These are phyloP conservation scores for Crithidia expoeki DNA, from an alignment of 208 protist species.

Conservation along the genomic window DNA sequence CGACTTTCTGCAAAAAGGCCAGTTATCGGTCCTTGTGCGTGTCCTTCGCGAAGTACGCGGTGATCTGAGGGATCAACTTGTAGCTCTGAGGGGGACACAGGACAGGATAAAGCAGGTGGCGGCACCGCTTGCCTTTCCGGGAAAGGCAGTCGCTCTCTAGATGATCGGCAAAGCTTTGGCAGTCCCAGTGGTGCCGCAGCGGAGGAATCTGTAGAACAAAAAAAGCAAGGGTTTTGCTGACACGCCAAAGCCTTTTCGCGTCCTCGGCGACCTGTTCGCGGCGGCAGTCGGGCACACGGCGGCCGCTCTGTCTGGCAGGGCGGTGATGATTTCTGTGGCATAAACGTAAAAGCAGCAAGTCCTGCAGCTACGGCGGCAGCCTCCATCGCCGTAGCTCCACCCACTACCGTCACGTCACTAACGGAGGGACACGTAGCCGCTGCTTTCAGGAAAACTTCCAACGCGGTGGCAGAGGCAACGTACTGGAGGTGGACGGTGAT, in stretches of 20 bases:
- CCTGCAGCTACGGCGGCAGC: conserved; percentile 46
- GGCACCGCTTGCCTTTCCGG: neutral
- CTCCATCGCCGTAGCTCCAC: conserved; percentile 55
- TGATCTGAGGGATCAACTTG: too few species aligned
- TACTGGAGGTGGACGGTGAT: conserved; percentile 59
- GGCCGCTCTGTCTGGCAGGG: neutral
- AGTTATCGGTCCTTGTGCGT: too few species aligned
- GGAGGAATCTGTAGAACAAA: neutral
- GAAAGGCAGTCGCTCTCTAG: neutral
- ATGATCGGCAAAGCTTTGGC: neutral
- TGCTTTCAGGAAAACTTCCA: conserved; percentile 51
- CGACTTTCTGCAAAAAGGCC: too few species aligned
- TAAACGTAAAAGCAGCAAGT: conserved; percentile 44
- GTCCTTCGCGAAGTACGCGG: too few species aligned
- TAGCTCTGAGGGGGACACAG: neutral
- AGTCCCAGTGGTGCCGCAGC: neutral
- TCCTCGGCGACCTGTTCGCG: neutral
- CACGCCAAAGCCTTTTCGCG: neutral
- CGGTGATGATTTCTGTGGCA: neutral
- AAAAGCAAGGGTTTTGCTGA: neutral
- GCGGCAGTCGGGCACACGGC: neutral
- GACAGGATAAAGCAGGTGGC: neutral
- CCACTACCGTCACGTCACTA: conserved; percentile 44
- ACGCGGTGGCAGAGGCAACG: conserved; percentile 42
- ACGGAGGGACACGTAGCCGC: conserved; percentile 48